phyloP scores from a whole-genome alignment of 2,329 filamentous ascomycete species.

The Microdochium trichocladiopsis region DNA sequence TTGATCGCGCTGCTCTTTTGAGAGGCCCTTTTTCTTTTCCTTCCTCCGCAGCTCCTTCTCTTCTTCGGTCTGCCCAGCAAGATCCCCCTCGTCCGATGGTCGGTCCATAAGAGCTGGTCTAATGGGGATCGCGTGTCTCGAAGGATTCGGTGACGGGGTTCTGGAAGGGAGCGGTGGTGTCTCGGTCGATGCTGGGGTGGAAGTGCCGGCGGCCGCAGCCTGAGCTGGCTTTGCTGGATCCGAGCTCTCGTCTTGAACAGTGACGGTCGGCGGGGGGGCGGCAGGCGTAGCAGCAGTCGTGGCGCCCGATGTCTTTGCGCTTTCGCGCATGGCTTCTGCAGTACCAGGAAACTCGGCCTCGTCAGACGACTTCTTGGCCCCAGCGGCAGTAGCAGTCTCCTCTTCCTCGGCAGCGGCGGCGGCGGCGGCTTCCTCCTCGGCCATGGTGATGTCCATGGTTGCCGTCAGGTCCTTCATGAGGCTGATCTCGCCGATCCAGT shows the following conservation, averaged over 20 bases:
- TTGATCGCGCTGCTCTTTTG: conserved; percentile 90
- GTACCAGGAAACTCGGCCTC: conserved; percentile 50
- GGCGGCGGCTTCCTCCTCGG: conserved; percentile 66
- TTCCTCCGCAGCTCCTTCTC: conserved; percentile 72
- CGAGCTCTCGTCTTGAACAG: conserved; percentile 15
- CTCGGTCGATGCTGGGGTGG: conserved; percentile 17
- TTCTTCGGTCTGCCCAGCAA: conserved; percentile 60
- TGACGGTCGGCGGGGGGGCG: conserved; percentile 9
- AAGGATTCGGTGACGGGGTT: conserved; percentile 25
- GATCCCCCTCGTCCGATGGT: conserved; percentile 68
- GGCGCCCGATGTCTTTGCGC: conserved; percentile 30
- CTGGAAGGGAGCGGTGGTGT: conserved; percentile 28
- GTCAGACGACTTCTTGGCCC: conserved; percentile 40
- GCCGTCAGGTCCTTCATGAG: conserved; percentile 98
- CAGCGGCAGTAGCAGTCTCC: conserved; percentile 34
- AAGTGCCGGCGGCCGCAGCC: conserved; percentile 13
- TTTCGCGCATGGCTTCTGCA: conserved; percentile 49
- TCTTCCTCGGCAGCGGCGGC: conserved; percentile 40
- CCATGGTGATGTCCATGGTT: conserved; percentile 96
- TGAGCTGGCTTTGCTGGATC: conserved; percentile 19
- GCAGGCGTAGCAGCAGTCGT: conserved; percentile 7
- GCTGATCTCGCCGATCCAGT: conserved; percentile 97
- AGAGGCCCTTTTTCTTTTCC: conserved; percentile 79
- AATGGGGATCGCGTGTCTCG: conserved; percentile 54
- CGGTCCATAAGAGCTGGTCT: conserved; percentile 85